A percentile compares a stretch with the other conserved stretches of the same genome.
Conservation (phyloP, 2,329 filamentous ascomycete species). For the Fusarium drepaniforme region DNA sequence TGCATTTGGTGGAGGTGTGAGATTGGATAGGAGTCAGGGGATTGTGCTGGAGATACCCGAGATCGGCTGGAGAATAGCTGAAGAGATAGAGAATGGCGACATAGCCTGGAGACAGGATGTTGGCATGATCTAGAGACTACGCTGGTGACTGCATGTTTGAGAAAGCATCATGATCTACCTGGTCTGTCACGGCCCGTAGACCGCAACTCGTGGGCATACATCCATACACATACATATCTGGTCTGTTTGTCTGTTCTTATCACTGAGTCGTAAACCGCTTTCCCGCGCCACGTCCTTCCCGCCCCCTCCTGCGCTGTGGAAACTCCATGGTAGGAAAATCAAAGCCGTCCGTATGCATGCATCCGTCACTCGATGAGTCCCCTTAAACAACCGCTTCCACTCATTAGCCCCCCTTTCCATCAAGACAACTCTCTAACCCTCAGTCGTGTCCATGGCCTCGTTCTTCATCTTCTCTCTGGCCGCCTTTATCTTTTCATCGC, state of each 20-base stretch:
- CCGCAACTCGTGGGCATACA: neutral
- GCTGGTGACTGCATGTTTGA: neutral
- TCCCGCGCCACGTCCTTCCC: slow-evolving; percentile 1
- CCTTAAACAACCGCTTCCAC: neutral
- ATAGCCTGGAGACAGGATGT: neutral
- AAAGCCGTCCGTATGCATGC: slow-evolving; percentile 9
- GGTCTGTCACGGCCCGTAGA: slow-evolving; percentile 5
- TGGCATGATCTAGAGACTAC: neutral
- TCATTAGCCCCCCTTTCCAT: neutral
- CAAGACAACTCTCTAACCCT: slow-evolving; percentile 42
- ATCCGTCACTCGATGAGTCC: neutral
- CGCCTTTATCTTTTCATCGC: slow-evolving; percentile 62
- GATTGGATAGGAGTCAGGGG: neutral
- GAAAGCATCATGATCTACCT: slow-evolving; percentile 15
- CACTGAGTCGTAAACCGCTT: neutral
- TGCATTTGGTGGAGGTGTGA: neutral
- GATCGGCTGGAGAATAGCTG: neutral
- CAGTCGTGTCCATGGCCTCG: slow-evolving; percentile 60
- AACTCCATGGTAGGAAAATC: slow-evolving; percentile 3
- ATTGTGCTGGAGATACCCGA: slow-evolving; percentile 21
- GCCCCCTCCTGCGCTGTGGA: neutral
- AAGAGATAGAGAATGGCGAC: neutral
- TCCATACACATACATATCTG: neutral
- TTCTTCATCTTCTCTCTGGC: slow-evolving; percentile 54
- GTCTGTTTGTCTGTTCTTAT: slow-evolving; percentile 6